phyloP scores from a whole-genome alignment of 371 early-diverging fungal species.

The Mucor circinelloides region DNA sequence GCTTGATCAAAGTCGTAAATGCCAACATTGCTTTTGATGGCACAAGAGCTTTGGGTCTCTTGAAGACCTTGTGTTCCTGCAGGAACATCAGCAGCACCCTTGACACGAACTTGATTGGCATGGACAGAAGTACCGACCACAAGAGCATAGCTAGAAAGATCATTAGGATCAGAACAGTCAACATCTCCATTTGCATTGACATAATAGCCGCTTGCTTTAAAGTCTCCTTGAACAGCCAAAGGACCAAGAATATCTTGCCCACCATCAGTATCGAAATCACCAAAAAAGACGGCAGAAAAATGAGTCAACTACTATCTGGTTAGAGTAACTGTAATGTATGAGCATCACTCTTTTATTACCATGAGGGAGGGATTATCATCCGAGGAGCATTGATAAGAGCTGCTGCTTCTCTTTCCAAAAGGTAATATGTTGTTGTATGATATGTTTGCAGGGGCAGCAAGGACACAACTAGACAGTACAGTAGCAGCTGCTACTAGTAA shows the following conservation, averaged over 20 bases:
- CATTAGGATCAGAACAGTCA: not conserved
- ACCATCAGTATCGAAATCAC: conserved; percentile 7
- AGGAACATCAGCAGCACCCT: conserved; percentile 9
- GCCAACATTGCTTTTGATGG: not conserved
- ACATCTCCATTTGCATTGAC: conserved; percentile 8
- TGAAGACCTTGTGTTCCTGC: not conserved
- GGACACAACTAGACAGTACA: not conserved
- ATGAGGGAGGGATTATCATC: not conserved
- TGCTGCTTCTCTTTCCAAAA: not conserved
- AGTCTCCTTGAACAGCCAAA: conserved; percentile 13
- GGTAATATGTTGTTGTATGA: not conserved
- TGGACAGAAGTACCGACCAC: conserved; percentile 8
- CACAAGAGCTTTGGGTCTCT: not conserved
- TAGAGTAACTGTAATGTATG: not conserved
- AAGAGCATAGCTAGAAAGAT: conserved; percentile 7
- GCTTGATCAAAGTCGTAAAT: not conserved
- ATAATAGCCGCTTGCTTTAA: conserved; percentile 4
- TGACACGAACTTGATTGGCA: conserved; percentile 8
- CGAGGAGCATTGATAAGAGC: not conserved
- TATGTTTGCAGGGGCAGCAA: not conserved
- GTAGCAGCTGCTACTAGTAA: not conserved
- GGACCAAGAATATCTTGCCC: conserved; percentile 18
- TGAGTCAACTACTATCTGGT: not conserved
- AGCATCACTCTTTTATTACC: not conserved
- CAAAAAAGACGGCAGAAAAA: conserved; percentile 18